Conservation (phyloP, 257 asterid species). For the Paraleonurus japonicus region DNA sequence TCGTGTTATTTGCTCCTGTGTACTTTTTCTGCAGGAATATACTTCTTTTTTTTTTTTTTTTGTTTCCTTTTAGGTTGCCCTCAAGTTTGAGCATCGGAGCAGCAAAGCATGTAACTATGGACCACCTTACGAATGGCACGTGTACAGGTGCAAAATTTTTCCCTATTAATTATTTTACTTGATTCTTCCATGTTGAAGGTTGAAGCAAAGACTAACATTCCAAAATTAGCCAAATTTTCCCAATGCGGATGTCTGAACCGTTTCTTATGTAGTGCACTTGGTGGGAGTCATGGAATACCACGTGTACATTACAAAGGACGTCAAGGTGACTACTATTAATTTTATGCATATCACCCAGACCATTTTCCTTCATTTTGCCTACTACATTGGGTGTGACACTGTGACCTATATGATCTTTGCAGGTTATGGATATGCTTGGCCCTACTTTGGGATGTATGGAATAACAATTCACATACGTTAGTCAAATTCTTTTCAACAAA, state of each 20-base stretch:
- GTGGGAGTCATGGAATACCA: slow-evolving; percentile 86
- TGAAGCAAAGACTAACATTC: too few species aligned
- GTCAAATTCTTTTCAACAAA: too few species aligned
- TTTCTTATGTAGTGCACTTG: slow-evolving; percentile 50
- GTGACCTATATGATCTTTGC: slow-evolving; percentile 28
- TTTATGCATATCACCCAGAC: too few species aligned
- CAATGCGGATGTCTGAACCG: neutral
- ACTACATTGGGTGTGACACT: neutral
- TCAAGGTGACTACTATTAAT: too few species aligned
- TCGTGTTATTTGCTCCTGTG: neutral
- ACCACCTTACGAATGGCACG: slow-evolving; percentile 89
- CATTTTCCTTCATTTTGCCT: too few species aligned
- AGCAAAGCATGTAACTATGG: slow-evolving; percentile 87
- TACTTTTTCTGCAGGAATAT: neutral
- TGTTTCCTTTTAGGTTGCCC: too few species aligned
- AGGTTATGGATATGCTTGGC: slow-evolving; percentile 99
- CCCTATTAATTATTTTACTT: neutral
- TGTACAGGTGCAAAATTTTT: slow-evolving; percentile 50
- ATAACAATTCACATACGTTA: too few species aligned
- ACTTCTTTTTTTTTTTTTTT: neutral
- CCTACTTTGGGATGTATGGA: slow-evolving; percentile 91
- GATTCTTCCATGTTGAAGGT: neutral
- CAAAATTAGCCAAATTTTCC: too few species aligned
- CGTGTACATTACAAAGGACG: too few species aligned
- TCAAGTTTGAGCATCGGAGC: slow-evolving; percentile 78